Evolutionary conservation across 2,329 filamentous ascomycete genomes (phyloP).

Genomic region (Furcasterigmium sp.): DNA sequence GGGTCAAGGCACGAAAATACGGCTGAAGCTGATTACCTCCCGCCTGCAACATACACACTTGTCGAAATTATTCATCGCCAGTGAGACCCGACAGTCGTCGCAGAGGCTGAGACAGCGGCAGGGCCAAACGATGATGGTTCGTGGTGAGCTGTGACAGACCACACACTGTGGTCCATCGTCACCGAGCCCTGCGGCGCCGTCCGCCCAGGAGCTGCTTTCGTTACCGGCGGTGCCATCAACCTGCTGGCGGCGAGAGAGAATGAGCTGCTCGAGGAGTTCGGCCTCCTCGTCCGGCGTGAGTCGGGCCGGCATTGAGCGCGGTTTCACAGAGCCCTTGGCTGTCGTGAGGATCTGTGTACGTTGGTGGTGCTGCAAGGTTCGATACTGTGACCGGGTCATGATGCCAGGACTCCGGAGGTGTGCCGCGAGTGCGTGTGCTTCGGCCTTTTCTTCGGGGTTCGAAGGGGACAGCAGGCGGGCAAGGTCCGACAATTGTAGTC

Average conservation of each 20-base stretch:
- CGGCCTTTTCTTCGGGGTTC: conserved; percentile 70
- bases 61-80: conserved; percentile 96
- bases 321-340: conserved; percentile 25
- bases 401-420: conserved; percentile 68
- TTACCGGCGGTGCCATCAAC: conserved; percentile 8
- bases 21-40: conserved; percentile 82
- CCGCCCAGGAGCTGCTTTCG: conserved; percentile 52
- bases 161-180: conserved; percentile 77
- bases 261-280: conserved; percentile 54
- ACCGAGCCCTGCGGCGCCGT: conserved; percentile 69
- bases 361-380: conserved; percentile 61
- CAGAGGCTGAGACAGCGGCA: conserved; percentile 92
- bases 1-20: conserved; percentile 75
- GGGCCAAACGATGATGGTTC: conserved; percentile 92
- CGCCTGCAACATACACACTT: conserved; percentile 92
- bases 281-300: conserved; percentile 55
- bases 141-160: conserved; percentile 80
- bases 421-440: conserved; percentile 75
- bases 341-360: conserved; percentile 62
- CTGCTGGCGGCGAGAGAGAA: conserved; percentile 43
- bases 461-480: conserved; percentile 78
- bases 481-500: conserved; percentile 63
- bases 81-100: conserved; percentile 87
- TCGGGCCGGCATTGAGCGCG: conserved; percentile 26
- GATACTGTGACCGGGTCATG: conserved; percentile 77